A percentile compares a stretch with the other conserved stretches of the same genome.
phyloP scores from a whole-genome alignment of 2,329 filamentous ascomycete species.

The Fusarium sp. region DNA sequence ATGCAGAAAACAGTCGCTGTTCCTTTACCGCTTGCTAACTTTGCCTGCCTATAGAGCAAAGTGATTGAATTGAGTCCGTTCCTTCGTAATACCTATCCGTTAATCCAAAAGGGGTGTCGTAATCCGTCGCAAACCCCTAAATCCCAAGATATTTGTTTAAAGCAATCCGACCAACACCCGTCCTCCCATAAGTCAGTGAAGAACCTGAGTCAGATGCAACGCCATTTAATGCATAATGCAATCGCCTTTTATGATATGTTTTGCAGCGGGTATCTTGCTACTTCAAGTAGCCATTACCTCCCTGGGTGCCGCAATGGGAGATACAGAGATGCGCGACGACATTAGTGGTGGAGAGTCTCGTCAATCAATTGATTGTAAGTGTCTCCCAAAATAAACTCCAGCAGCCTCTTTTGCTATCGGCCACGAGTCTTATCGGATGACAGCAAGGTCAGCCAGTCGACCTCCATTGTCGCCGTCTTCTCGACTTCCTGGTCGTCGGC shows the following conservation, averaged over 20 bases:
- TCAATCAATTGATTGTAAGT: neutral
- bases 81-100: conserved; percentile 33
- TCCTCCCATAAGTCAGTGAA: conserved; percentile 38
- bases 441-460: conserved; percentile 81
- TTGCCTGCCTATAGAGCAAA: conserved; percentile 18
- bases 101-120: conserved; percentile 34
- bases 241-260: conserved; percentile 40
- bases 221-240: conserved; percentile 49
- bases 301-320: conserved; percentile 3
- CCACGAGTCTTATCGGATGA: conserved; percentile 70
- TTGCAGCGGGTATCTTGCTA: conserved; percentile 40
- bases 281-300: conserved; percentile 27
- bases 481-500: conserved; percentile 78
- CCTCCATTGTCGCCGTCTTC: conserved; percentile 74
- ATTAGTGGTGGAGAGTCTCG: neutral
- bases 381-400: neutral
- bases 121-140: conserved; percentile 20
- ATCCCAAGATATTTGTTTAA: conserved; percentile 36
- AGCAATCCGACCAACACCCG: conserved; percentile 44
- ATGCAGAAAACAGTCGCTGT: conserved; percentile 35
- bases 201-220: conserved; percentile 44
- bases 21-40: conserved; percentile 24
- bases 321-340: conserved; percentile 10
- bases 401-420: neutral
- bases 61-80: conserved; percentile 10